Conservation (phyloP, 352 stramenopile species). For the Phytophthora sp. region DNA sequence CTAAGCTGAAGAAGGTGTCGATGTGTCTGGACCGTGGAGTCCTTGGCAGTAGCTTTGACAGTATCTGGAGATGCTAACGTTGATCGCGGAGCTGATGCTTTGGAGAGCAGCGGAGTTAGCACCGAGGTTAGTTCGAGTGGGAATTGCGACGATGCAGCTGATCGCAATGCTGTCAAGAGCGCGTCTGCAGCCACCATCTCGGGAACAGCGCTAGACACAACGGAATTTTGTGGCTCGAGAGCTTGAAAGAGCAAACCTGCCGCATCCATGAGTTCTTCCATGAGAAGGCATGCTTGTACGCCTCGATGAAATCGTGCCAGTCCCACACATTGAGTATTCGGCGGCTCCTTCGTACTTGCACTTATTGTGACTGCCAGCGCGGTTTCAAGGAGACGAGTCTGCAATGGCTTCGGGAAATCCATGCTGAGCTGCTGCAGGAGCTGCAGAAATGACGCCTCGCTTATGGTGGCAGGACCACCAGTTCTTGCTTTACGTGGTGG, state of each 20-base stretch:
- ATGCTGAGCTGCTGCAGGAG: constrained; percentile 26
- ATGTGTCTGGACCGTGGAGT: background rate
- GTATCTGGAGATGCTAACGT: background rate
- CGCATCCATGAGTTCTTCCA: constrained; percentile 31
- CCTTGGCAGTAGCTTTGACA: background rate
- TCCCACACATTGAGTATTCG: constrained; percentile 2
- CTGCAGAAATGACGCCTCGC: constrained; percentile 17
- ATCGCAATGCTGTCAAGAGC: constrained; percentile 10
- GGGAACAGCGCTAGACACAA: background rate
- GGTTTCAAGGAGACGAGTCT: constrained; percentile 15
- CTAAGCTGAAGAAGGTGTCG: constrained; percentile 14
- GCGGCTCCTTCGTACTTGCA: background rate
- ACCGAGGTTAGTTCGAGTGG: constrained; percentile 7
- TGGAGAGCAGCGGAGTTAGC: constrained; percentile 8
- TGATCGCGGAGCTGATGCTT: background rate
- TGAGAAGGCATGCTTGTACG: constrained; percentile 24
- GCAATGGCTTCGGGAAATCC: constrained; percentile 23
- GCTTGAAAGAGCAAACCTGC: constrained; percentile 25
- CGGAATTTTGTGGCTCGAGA: background rate
- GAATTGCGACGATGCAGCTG: constrained; percentile 24
- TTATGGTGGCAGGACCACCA: constrained; percentile 12
- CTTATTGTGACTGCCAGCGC: background rate
- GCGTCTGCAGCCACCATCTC: background rate
- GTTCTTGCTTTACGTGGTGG: constrained; percentile 3
- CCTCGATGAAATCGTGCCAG: constrained; percentile 22